These are phyloP conservation scores for Candida tetrigidarum DNA, from an alignment of 1,139 yeast genomes.

Conservation along the genomic window DNA sequence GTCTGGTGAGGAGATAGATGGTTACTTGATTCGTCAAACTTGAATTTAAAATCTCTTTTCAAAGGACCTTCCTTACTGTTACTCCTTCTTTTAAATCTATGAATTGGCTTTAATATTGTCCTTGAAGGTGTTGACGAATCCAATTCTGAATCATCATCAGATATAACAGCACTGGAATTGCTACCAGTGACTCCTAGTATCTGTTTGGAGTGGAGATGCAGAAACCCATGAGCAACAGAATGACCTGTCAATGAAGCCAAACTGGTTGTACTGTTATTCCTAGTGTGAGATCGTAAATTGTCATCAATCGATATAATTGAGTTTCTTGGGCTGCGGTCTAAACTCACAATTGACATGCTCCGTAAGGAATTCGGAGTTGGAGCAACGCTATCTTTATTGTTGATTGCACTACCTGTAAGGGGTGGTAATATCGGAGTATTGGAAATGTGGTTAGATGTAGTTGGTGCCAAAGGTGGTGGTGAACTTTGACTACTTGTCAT, in stretches of 20 bases:
- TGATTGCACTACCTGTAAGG: background rate
- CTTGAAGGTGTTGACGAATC: slow-evolving; percentile 24
- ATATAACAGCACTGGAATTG: slow-evolving; percentile 25
- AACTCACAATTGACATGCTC: slow-evolving; percentile 43
- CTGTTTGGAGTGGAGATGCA: slow-evolving; percentile 6
- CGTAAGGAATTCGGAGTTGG: slow-evolving; percentile 25
- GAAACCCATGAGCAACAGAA: slow-evolving; percentile 2
- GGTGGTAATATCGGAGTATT: slow-evolving; percentile 7
- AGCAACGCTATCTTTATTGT: slow-evolving; percentile 9
- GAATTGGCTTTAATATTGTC: slow-evolving; percentile 23
- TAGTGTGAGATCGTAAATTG: slow-evolving; percentile 28
- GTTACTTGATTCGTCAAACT: slow-evolving; percentile 25
- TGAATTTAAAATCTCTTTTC: slow-evolving; percentile 37
- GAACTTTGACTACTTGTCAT: background rate
- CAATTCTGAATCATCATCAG: slow-evolving; percentile 42
- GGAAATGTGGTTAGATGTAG: slow-evolving; percentile 6
- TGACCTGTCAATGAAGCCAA: slow-evolving; percentile 24
- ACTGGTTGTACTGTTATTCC: slow-evolving; percentile 40
- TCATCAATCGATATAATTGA: slow-evolving; percentile 49
- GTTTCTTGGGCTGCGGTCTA: slow-evolving; percentile 44
- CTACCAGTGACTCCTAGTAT: slow-evolving; percentile 10
- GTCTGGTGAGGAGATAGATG: slow-evolving; percentile 10
- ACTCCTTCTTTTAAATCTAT: slow-evolving; percentile 19
- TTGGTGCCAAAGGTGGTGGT: slow-evolving; percentile 5
- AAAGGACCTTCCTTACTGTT: slow-evolving; percentile 16